Percentiles rank a stretch among this genome's conserved stretches.
Conservation (phyloP, 352 stramenopile species). For the Phytopythium litorale region DNA sequence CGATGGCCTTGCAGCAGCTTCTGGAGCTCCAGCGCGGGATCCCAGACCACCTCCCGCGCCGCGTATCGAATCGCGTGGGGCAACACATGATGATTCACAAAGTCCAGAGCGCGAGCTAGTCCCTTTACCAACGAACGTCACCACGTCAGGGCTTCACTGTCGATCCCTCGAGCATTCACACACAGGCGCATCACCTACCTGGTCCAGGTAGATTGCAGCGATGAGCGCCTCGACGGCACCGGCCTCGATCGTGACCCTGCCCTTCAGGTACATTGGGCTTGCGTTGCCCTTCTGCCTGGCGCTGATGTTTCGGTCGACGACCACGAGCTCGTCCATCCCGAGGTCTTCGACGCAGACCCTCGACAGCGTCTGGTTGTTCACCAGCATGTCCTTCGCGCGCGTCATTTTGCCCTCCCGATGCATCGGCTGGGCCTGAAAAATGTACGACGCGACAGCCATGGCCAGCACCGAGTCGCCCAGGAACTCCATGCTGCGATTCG, state of each 20-base stretch:
- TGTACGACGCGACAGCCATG: conserved; percentile 38
- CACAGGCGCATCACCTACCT: conserved; percentile 15
- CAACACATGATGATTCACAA: conserved; percentile 43
- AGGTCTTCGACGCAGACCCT: conserved; percentile 48
- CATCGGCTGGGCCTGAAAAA: conserved; percentile 49
- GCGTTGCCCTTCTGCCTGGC: conserved; percentile 11
- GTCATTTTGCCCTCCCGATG: conserved; percentile 59
- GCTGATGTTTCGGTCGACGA: conserved; percentile 28
- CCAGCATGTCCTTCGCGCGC: conserved; percentile 35
- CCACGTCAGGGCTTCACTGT: background rate
- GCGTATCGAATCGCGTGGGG: conserved; percentile 35
- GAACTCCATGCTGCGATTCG: conserved; percentile 61
- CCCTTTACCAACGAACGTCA: conserved; percentile 14
- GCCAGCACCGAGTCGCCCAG: conserved; percentile 53
- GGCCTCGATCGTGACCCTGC: conserved; percentile 48
- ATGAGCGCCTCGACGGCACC: conserved; percentile 55
- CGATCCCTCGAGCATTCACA: too few species aligned
- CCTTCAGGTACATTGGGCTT: conserved; percentile 21
- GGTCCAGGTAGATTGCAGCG: conserved; percentile 46
- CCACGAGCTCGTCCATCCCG: conserved; percentile 31
- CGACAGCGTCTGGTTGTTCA: conserved; percentile 58
- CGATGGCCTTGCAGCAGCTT: conserved; percentile 40
- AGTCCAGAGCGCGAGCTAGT: conserved; percentile 31
- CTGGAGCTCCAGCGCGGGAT: conserved; percentile 38
- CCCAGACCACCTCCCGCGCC: conserved; percentile 24